phyloP scores from a whole-genome alignment of 2,329 filamentous ascomycete genomes.

The Trichoderma cornu-damae region DNA sequence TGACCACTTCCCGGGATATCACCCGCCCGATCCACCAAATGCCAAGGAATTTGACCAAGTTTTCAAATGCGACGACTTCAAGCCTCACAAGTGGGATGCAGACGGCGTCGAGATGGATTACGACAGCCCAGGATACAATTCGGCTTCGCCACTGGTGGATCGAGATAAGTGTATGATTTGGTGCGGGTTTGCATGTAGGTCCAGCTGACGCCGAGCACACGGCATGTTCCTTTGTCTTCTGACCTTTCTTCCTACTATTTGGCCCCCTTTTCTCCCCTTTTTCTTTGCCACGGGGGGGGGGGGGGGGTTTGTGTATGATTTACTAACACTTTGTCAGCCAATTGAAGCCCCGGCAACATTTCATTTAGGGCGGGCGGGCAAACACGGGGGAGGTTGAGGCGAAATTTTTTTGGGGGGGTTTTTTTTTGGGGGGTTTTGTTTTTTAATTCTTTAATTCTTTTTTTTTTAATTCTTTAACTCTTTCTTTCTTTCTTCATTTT shows the following conservation, averaged over 20 bases:
- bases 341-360: too few relatives aligned
- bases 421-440: too few relatives aligned
- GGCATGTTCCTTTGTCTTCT: background rate
- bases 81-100: background rate
- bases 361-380: too few relatives aligned
- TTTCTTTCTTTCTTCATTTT: too few relatives aligned
- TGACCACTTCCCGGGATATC: background rate
- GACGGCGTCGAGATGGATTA: background rate
- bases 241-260: background rate
- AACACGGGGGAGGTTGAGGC: too few relatives aligned
- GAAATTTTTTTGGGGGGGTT: too few relatives aligned
- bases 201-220: background rate
- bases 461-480: too few relatives aligned
- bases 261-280: too few relatives aligned
- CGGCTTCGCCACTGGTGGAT: background rate
- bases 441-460: too few relatives aligned
- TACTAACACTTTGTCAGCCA: too few relatives aligned
- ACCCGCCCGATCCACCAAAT: background rate
- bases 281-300: too few relatives aligned
- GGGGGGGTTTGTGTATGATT: too few relatives aligned
- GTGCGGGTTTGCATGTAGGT: background rate
- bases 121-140: background rate
- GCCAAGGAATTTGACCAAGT: background rate
- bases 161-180: background rate
- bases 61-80: background rate